These are phyloP conservation scores for Colletotrichum sp. DNA, from an alignment of 2,329 filamentous ascomycete species.

Conservation along the genomic window DNA sequence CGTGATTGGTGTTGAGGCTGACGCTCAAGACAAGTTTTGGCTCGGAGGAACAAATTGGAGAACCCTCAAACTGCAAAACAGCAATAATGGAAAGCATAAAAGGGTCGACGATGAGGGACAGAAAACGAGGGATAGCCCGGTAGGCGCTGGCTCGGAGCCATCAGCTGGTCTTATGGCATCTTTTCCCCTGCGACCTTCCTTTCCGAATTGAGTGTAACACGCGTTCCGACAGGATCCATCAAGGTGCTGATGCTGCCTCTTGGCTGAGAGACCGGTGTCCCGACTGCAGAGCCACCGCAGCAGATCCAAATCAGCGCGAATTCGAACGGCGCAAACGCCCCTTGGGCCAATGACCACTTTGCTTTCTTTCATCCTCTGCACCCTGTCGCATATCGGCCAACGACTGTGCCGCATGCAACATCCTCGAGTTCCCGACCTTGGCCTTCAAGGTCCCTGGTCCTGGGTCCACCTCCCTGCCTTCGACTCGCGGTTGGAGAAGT, in stretches of 20 bases:
- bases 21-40: neutral
- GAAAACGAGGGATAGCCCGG: neutral
- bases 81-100: neutral
- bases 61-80: neutral
- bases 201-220: neutral
- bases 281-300: neutral
- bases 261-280: neutral
- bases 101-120: neutral
- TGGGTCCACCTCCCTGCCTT: neutral
- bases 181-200: neutral
- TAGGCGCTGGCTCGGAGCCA: neutral
- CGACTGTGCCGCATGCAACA: slow-evolving; percentile 8
- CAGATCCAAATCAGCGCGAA: neutral
- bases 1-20: neutral
- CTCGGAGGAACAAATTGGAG: neutral
- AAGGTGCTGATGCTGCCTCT: slow-evolving; percentile 9
- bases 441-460: slow-evolving; percentile 6
- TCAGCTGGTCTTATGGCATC: slow-evolving; percentile 15
- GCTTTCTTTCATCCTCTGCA: neutral
- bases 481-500: neutral
- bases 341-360: neutral
- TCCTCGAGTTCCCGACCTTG: neutral
- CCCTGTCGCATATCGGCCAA: neutral
- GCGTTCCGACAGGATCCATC: slow-evolving; percentile 4
- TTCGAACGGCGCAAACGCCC: neutral